phyloP scores from a whole-genome alignment of 176 grass and related monocot genomes.

The Eragrostis curvula region DNA sequence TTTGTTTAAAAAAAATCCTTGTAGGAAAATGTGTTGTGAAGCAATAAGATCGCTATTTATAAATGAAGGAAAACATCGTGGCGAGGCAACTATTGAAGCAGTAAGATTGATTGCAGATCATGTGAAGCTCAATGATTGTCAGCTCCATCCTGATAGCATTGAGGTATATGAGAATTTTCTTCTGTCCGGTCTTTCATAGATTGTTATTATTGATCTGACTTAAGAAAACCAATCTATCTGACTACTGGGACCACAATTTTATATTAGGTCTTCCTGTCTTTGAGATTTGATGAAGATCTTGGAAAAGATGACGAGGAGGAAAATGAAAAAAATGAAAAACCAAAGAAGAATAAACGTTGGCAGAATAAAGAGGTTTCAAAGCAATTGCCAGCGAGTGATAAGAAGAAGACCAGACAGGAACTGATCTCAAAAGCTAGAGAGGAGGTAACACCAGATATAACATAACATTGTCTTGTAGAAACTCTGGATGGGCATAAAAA shows the following conservation, averaged over 20 bases:
- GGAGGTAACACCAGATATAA: slow-evolving; percentile 64
- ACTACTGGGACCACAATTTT: slow-evolving; percentile 16
- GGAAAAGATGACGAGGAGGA: slow-evolving; percentile 57
- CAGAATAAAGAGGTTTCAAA: slow-evolving; percentile 67
- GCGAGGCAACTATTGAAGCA: slow-evolving; percentile 88
- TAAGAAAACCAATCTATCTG: not conserved
- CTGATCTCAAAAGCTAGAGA: slow-evolving; percentile 75
- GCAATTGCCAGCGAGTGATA: slow-evolving; percentile 58
- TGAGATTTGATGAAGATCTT: slow-evolving; percentile 96
- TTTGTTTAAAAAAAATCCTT: slow-evolving; percentile 9
- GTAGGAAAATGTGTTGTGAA: slow-evolving; percentile 86
- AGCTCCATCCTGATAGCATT: slow-evolving; percentile 90
- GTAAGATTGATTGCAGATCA: slow-evolving; percentile 85
- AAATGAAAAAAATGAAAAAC: slow-evolving; percentile 59
- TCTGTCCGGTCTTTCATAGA: slow-evolving; percentile 19
- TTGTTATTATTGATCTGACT: slow-evolving; percentile 6
- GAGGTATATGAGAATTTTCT: slow-evolving; percentile 50
- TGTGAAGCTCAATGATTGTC: slow-evolving; percentile 87
- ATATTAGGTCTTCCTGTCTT: slow-evolving; percentile 77
- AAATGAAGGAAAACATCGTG: slow-evolving; percentile 94
- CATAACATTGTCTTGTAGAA: slow-evolving; percentile 3
- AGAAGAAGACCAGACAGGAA: slow-evolving; percentile 76
- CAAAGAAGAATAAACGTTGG: slow-evolving; percentile 68
- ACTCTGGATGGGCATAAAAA: slow-evolving; percentile 8
- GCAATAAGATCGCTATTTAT: slow-evolving; percentile 74